Evolutionary conservation across 2,329 filamentous ascomycete genomes (phyloP), one percentile per base, ranked within the genome.

Genomic region (Ascochyta pisi): DNA sequence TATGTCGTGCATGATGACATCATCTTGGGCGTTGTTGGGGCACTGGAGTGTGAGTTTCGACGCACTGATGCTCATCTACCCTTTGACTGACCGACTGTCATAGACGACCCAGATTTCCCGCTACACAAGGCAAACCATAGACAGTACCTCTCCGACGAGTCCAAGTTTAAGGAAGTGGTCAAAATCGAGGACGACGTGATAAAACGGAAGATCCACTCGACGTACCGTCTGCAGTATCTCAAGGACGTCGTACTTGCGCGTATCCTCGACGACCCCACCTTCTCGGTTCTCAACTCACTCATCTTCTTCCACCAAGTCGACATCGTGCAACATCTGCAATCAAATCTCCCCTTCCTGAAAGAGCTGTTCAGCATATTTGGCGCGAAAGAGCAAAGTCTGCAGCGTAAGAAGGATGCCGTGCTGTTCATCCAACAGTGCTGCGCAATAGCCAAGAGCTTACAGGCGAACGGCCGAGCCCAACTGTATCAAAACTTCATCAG

Each of bases 271-370:
- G 95, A 99, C 74, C 94, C 94, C 45, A 99, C 95, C 19, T 99
- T 98, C 76, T 96, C 92, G 23, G 93, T 98, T 24, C 87, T 99
- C 62, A 99, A 98, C 78, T 96, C 92, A 46, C 84, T 98, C 66
- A 99, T 99, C 65, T 99, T 97, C 80, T 99, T 96, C 83, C 95
- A 98, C 78, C 95, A 99, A 79, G 93, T 98, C 67, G 95, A 98
- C 71, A 97, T 99, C 71, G 89, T 99, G 45, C 91, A 94, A 70
- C 91, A 98, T 76, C 83, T 99, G n/a, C 93, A 97, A 75, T 83
- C 83, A 24, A 96, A 96, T 67, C 81, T 81, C 0, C 78, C 79
- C 1, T 97, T 96, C 69, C 79, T 98, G 26, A 88, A 87, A 63
- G 91, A 97, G 60, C 83, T 98, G 4, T 99, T 98, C 73, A 84